Evolutionary conservation across 73 alveolate genomes (phyloP), one percentile per base, ranked within the genome.

Genomic region (Paramecium tetraurelia): DNA sequence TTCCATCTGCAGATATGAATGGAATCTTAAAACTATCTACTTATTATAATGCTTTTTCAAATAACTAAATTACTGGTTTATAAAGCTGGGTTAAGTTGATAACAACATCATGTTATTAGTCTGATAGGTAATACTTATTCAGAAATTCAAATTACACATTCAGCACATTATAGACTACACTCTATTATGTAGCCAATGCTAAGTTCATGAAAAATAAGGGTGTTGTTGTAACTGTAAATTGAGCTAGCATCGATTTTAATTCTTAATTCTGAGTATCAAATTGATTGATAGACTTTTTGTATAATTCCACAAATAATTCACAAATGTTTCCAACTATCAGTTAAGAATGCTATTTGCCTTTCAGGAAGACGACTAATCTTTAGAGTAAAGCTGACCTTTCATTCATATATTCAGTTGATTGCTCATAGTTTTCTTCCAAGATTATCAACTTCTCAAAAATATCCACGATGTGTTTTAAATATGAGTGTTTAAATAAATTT

Each of bases 301-400:
- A 72, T 14, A 72, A 38, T 35, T 72, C 86, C 40, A 72, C 46
- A 40, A 72, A 72, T 72, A 40, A 36, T 72, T 72, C 86, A 36
- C 59, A 33, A 20, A 72, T 72, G 16, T 72, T 72, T 33, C 36
- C 59, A 35, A 72, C 86, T n/a, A 72, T 80, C 36, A 72, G 21
- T 20, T 72, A 72, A n/a, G 86, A 72, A 72, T 53, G 59, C n/a
- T 38, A 29, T 72, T 72, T 72, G 1, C 59, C 86, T 36, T 36
- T 72, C 10, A 72, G 18, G 21, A 35, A 72, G 11, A 12, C 29
- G 2, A 72, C 9, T 22, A 72, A 33, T 40, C 86, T 72, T 21
- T 72, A 36, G 5, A 72, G 86, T 36, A 72, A 72, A 35, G 29
- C 31, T 36, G 40, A 29, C 14, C 86, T 33, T 36, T 72, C 86